Base-by-base conservation (phyloP, 129 eudicot species). In the Oenanthe sinensis region DNA sequence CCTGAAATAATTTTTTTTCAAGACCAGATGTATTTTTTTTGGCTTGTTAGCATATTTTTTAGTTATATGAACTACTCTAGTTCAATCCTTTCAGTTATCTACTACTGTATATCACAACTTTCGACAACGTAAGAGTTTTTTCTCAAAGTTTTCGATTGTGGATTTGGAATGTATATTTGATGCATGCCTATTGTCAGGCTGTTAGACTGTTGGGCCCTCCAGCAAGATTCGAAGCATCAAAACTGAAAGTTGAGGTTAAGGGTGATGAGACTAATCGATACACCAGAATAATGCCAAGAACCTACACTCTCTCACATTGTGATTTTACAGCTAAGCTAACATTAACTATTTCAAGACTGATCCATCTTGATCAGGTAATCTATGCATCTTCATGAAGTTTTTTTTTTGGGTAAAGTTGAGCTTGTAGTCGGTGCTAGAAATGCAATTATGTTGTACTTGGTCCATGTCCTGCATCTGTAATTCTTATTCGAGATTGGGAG, bases 241-340 rank as follows among this genome's bases (percentile, higher is more conserved):
- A 94, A 83, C 89, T 94, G 74, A 84, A 88, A 77, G 96, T 94
- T 74, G 81, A 84, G 65, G 90, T 91, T 70, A 82, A 84, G 78
- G 98, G 97, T 82, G 83, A 88, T 77, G 88, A 91, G 68, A 79
- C 84, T 45, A 82, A 89, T 65, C 79, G 84, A 16, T 80, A 79
- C 83, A 71, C 87, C 60, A 85, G 93, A 70, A 78, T 94, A 52
- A 65, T 87, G 65, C 98, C 98, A 69, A 91, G 98, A 84, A 91
- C 89, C 48, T 94, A 94, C 84, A 91, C 85, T 28, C 96, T 94
- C 52, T 94, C 98, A 30, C 98, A 94, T 72, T 94, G 98, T 43
- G 98, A 94, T 86, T 91, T 94, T 79, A 94, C 98, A 6, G 98
- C 98, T 74, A 77, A 94, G 81, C 83, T 94, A 48, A 94, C 97